These are phyloP conservation scores for Syncephalastrum sp. DNA, from an alignment of 371 early-diverging fungal genomes.

Conservation along the genomic window DNA sequence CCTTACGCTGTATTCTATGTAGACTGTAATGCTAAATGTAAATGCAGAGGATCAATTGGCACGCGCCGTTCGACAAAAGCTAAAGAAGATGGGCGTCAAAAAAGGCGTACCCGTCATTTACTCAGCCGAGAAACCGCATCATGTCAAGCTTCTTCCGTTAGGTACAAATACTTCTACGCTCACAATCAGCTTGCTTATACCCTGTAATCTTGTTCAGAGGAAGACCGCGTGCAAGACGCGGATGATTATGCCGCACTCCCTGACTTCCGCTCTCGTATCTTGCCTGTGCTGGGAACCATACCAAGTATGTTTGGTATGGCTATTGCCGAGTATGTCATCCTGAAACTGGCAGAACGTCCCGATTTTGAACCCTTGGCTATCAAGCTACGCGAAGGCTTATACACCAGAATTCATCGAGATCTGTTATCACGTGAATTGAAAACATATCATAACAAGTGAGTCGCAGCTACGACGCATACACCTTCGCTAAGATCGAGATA, in stretches of 20 bases:
- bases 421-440: constrained; percentile 66
- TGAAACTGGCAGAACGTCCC: constrained; percentile 74
- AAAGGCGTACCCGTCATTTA: constrained; percentile 86
- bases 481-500: not conserved
- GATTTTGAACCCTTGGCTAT: constrained; percentile 77
- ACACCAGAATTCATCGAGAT: constrained; percentile 72
- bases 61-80: constrained; percentile 73
- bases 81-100: constrained; percentile 71
- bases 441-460: constrained; percentile 47
- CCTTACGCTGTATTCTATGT: no score
- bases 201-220: constrained; percentile 45
- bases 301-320: constrained; percentile 94
- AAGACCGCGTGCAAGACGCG: constrained; percentile 76
- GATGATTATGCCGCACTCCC: constrained; percentile 89
- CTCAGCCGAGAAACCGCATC: constrained; percentile 86
- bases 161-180: constrained; percentile 24
- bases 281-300: constrained; percentile 87
- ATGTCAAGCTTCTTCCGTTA: constrained; percentile 78
- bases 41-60: constrained; percentile 89
- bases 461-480: not conserved
- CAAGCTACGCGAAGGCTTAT: constrained; percentile 77
- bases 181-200: constrained; percentile 2
- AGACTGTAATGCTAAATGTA: not conserved
- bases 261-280: constrained; percentile 83
- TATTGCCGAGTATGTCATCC: constrained; percentile 83